Evolutionary conservation across 805 yeast species (phyloP).

Genomic region (Pichia pseudocactophila): DNA sequence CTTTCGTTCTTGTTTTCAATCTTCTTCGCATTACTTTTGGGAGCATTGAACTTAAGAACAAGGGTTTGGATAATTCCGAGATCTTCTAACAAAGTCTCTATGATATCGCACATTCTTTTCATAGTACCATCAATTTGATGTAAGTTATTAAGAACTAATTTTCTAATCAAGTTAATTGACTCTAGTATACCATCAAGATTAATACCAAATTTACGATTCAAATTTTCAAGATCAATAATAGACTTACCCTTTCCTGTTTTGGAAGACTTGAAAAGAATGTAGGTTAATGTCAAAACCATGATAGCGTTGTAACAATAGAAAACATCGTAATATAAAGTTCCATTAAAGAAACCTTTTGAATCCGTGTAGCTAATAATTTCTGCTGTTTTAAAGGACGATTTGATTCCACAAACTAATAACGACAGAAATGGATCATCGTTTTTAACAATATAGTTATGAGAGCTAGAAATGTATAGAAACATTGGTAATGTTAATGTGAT

Average conservation of each 20-base stretch:
- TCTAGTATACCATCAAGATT: conserved; percentile 22
- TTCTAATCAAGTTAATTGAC: conserved; percentile 29
- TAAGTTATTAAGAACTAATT: conserved; percentile 25
- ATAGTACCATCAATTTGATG: conserved; percentile 34
- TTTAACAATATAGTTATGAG: conserved; percentile 28
- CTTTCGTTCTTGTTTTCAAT: conserved; percentile 24
- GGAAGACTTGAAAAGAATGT: conserved; percentile 27
- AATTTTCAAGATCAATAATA: conserved; percentile 22
- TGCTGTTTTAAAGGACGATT: conserved; percentile 32
- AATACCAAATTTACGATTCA: conserved; percentile 22
- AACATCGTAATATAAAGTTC: conserved; percentile 37
- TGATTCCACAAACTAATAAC: conserved; percentile 32
- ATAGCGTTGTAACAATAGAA: conserved; percentile 36
- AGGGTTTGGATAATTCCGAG: conserved; percentile 29
- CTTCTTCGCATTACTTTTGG: conserved; percentile 23
- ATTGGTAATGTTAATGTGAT: conserved; percentile 37
- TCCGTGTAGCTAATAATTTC: conserved; percentile 29
- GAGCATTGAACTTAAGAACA: conserved; percentile 23
- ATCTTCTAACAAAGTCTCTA: conserved; percentile 34
- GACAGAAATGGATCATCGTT: conserved; percentile 35
- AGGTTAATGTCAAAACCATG: conserved; percentile 34
- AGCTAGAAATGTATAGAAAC: conserved; percentile 31
- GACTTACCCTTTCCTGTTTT: conserved; percentile 11
- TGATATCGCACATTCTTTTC: conserved; percentile 34
- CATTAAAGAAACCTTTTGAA: conserved; percentile 32